These are phyloP conservation scores for Fraxinus baroniana DNA, from an alignment of 305 asterid genomes.

Conservation along the genomic window DNA sequence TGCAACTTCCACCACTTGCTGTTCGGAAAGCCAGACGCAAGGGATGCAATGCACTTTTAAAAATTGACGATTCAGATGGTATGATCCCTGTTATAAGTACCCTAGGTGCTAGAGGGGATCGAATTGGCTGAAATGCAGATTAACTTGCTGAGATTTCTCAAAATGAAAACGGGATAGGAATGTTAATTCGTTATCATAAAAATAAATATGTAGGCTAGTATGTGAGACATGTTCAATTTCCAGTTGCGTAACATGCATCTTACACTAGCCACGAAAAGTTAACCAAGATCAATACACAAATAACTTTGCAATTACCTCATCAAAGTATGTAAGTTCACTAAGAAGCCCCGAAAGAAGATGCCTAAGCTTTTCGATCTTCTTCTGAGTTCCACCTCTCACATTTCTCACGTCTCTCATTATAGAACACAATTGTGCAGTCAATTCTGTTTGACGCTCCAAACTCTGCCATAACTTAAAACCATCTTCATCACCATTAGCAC, in stretches of 20 bases:
- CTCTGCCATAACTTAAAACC: slow-evolving; percentile 96
- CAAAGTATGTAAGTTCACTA: slow-evolving; percentile 97
- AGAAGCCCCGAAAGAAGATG: slow-evolving; percentile 96
- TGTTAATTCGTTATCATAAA: not conserved
- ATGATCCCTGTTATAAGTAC: slow-evolving; percentile 89
- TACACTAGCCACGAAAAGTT: slow-evolving; percentile 11
- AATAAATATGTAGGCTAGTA: not conserved
- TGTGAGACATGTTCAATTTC: not conserved
- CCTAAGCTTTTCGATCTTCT: slow-evolving; percentile 95
- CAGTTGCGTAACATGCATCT: not conserved
- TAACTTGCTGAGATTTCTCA: slow-evolving; percentile 6
- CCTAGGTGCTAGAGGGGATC: slow-evolving; percentile 89
- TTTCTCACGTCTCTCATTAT: slow-evolving; percentile 93
- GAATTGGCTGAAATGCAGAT: slow-evolving; percentile 69
- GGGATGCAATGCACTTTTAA: slow-evolving; percentile 86
- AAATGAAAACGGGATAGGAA: not conserved
- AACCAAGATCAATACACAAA: slow-evolving; percentile 6
- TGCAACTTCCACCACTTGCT: slow-evolving; percentile 82
- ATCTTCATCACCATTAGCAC: slow-evolving; percentile 67
- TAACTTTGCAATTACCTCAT: slow-evolving; percentile 56
- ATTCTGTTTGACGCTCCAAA: slow-evolving; percentile 91
- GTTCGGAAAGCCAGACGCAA: slow-evolving; percentile 90
- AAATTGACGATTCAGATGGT: slow-evolving; percentile 93
- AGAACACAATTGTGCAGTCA: slow-evolving; percentile 93
- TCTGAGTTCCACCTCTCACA: slow-evolving; percentile 92